These are phyloP conservation scores for Cenococcum geophilum DNA, from an alignment of 495 filamentous ascomycete species.

Conservation along the genomic window DNA sequence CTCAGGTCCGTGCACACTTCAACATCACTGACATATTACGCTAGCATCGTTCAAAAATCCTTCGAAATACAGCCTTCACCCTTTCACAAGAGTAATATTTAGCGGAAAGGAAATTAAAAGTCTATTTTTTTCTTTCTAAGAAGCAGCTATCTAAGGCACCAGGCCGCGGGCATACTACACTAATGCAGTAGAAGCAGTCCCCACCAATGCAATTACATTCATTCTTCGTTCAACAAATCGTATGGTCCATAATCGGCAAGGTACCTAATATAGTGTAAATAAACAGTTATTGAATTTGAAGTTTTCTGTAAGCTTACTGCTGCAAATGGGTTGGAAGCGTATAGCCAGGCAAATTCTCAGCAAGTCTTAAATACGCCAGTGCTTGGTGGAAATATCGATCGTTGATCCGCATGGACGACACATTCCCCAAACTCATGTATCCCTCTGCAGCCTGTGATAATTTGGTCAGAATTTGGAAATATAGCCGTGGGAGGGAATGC, in stretches of 20 bases:
- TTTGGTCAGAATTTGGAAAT: neutral
- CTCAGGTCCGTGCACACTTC: no score
- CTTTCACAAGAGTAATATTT: no score
- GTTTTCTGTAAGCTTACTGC: constrained; percentile 34
- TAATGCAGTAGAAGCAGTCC: neutral
- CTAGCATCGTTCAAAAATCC: no score
- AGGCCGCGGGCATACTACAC: no score
- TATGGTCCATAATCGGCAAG: constrained; percentile 43
- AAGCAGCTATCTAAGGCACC: neutral
- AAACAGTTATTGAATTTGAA: neutral
- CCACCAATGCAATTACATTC: neutral
- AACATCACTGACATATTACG: neutral
- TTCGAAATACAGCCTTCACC: no score
- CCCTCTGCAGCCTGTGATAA: constrained; percentile 45
- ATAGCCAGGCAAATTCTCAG: constrained; percentile 40
- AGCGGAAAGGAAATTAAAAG: no score
- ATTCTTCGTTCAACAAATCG: constrained; percentile 3
- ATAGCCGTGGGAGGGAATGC: neutral
- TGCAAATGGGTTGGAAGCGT: constrained; percentile 42
- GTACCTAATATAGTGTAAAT: constrained; percentile 30
- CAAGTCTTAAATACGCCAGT: constrained; percentile 43
- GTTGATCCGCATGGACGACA: constrained; percentile 41
- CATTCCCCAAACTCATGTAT: constrained; percentile 50
- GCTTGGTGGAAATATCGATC: constrained; percentile 45
- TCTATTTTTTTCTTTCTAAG: neutral